Evolutionary conservation across 352 stramenopile genomes (phyloP), one percentile per base, ranked within the genome.

Genomic region (Globisporangium orthogonon): DNA sequence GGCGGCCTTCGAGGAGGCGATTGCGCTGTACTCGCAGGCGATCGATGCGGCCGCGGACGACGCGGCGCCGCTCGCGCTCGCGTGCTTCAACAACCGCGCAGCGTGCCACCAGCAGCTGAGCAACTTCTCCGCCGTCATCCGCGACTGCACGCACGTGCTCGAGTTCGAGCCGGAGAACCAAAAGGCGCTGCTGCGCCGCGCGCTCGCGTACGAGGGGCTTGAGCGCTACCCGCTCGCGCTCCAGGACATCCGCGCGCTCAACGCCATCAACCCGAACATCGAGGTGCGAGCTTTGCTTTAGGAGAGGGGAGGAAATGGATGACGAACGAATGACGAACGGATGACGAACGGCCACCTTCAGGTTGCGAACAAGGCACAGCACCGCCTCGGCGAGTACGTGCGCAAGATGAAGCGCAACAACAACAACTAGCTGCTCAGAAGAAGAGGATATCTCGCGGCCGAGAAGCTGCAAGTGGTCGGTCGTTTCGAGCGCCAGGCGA

Each of bases 41-140:
- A 80, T 98, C 41, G 89, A 97, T 37, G 78, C 78, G 9, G 73
- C 50, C 53, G 74, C 95, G 48, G 78, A 88, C 61, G 75, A 86
- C 40, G 66, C 74, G 43, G 91, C 80, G 48, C 69, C 86, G 6
- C 62, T 98, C 37, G 83, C 90, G 9, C 70, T 98, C 54, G 97
- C 96, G 71, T 97, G 90, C 63, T 97, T 94, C 74, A 92, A 94
- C 69, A 98, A 98, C 66, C 91, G 94, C 67, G 87, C 94, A 33
- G 94, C 94, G 52, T 98, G 94, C 76, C 94, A 98, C 89, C 96
- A 98, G 76, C 93, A 98, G 83, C 93, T 98, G 59, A 97, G 87
- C 72, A 97, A 98, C 77, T 98, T 98, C 72, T 97, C 96, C 49
- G 91, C 80, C 41, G 92, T 97, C 15, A 98, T 98, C 62, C 78